Conservation (phyloP, 768 basidiomycete genomes). For the Suillus subaureus region DNA sequence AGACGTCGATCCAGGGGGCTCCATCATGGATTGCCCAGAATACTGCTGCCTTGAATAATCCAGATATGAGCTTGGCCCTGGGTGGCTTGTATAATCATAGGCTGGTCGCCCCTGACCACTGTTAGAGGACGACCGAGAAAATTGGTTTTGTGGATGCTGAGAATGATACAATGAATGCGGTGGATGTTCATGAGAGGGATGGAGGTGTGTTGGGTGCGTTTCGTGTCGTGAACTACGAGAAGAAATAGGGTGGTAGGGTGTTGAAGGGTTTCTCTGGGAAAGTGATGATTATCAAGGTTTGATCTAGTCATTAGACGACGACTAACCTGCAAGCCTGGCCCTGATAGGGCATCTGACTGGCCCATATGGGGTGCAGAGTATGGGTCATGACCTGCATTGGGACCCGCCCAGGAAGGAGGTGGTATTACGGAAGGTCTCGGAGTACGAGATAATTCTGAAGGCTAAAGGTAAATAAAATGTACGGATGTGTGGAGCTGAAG, state of each 20-base stretch:
- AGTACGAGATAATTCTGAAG: constrained; percentile 46
- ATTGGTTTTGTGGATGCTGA: constrained; percentile 13
- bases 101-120: constrained; percentile 27
- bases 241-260: constrained; percentile 22
- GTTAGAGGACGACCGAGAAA: constrained; percentile 29
- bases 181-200: constrained; percentile 23
- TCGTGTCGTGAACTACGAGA: constrained; percentile 30
- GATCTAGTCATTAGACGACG: constrained; percentile 1
- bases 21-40: constrained; percentile 16
- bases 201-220: constrained; percentile 20
- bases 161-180: constrained; percentile 24
- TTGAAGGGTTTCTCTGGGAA: constrained; percentile 24
- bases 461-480: constrained; percentile 11
- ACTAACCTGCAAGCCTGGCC: constrained; percentile 35
- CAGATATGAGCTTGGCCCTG: constrained; percentile 2
- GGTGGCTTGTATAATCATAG: constrained; percentile 28
- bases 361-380: constrained; percentile 27
- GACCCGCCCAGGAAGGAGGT: constrained; percentile 46
- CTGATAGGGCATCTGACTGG: constrained; percentile 27
- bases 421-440: constrained; percentile 40
- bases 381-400: constrained; percentile 32
- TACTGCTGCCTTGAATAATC: constrained; percentile 10
- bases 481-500: constrained; percentile 1
- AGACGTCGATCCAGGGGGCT: constrained; percentile 19
- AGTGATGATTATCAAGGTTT: constrained; percentile 11